Percentiles rank a stretch among this genome's conserved stretches.
These are phyloP conservation scores for Cyclocybe aegerita DNA, from an alignment of 768 basidiomycete genomes.

Conservation along the genomic window DNA sequence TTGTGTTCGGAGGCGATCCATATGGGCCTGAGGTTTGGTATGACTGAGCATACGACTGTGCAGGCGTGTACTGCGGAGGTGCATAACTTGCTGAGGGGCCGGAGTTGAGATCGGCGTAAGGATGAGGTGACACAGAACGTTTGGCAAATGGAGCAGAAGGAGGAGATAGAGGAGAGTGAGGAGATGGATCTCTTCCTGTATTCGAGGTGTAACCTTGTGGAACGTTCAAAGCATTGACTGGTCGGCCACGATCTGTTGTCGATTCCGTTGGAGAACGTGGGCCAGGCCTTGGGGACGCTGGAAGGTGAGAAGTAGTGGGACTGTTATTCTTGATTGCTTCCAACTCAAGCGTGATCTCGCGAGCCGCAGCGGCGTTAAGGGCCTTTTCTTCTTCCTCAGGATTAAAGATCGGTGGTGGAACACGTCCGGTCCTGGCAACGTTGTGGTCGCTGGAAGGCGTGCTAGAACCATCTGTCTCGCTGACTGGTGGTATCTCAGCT, in stretches of 20 bases:
- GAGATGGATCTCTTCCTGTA: slow-evolving; percentile 11
- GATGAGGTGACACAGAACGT: slow-evolving; percentile 37
- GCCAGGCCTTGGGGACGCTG: slow-evolving; percentile 6
- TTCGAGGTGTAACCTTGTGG: neutral
- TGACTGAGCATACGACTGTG: slow-evolving; percentile 21
- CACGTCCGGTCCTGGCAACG: slow-evolving; percentile 1
- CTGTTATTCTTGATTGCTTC: slow-evolving; percentile 45
- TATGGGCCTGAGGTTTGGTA: slow-evolving; percentile 10
- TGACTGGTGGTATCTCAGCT: neutral
- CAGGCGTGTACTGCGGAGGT: slow-evolving; percentile 6
- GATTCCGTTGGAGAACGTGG: slow-evolving; percentile 13
- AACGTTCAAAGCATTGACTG: neutral
- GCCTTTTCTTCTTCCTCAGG: slow-evolving; percentile 49
- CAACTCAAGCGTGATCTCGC: slow-evolving; percentile 65
- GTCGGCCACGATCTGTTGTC: slow-evolving; percentile 15
- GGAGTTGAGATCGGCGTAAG: slow-evolving; percentile 29
- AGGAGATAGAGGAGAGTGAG: slow-evolving; percentile 28
- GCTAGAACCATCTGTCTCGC: neutral
- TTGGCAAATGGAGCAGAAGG: slow-evolving; percentile 41
- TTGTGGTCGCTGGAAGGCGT: neutral
- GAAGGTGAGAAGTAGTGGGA: slow-evolving; percentile 11
- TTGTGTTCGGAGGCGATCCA: neutral
- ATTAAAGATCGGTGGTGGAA: slow-evolving; percentile 39
- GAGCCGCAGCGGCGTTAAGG: slow-evolving; percentile 67
- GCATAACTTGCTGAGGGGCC: neutral